Evolutionary conservation across 2,329 filamentous ascomycete genomes (phyloP).

Genomic region (Microdochium paspali): DNA sequence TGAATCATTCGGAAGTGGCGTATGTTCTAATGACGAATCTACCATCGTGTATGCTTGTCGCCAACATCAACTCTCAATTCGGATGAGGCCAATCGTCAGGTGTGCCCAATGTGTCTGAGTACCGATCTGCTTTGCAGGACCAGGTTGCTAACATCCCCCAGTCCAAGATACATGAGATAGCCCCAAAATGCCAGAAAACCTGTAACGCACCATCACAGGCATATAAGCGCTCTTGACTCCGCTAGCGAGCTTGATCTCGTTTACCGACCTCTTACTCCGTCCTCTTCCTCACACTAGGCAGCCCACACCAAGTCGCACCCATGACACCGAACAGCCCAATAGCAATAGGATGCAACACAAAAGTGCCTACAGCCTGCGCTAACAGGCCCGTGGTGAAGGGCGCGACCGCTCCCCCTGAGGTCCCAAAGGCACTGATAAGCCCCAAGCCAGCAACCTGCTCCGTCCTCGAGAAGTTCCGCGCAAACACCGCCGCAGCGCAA

Average conservation of each 20-base stretch:
- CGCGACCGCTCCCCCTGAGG: conserved; percentile 56
- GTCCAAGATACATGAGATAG: too few species aligned
- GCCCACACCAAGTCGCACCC: conserved; percentile 52
- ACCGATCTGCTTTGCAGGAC: too few species aligned
- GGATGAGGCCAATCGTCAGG: too few species aligned
- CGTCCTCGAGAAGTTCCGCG: conserved; percentile 45
- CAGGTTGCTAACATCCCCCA: too few species aligned
- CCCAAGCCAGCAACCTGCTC: conserved; percentile 56
- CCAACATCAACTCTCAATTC: too few species aligned
- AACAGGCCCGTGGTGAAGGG: conserved; percentile 58
- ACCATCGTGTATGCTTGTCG: too few species aligned
- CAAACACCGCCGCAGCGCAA: conserved; percentile 57
- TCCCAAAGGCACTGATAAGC: conserved; percentile 61
- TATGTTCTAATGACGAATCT: too few species aligned
- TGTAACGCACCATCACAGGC: too few species aligned
- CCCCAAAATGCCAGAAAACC: too few species aligned
- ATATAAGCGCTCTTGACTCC: background rate
- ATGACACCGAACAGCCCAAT: conserved; percentile 57
- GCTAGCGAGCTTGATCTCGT: too few species aligned
- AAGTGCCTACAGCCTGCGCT: conserved; percentile 53
- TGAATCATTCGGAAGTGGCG: too few species aligned
- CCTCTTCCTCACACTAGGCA: conserved; percentile 50
- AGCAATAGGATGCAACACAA: conserved; percentile 57
- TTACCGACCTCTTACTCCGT: conserved; percentile 36
- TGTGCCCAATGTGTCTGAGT: too few species aligned